These are phyloP conservation scores for Stylonectria norvegica DNA, from an alignment of 2,329 filamentous ascomycete genomes.

Conservation along the genomic window DNA sequence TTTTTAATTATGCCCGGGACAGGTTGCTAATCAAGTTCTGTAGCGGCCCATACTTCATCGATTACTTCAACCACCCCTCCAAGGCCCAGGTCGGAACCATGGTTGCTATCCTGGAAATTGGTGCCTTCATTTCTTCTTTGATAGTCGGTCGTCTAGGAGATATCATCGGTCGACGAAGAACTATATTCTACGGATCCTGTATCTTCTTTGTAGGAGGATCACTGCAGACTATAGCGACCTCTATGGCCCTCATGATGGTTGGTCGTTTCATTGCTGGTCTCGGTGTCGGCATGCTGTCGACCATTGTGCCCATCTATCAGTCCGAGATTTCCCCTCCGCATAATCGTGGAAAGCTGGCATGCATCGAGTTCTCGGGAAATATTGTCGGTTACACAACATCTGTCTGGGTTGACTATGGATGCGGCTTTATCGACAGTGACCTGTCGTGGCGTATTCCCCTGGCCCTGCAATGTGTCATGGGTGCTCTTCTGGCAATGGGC, in stretches of 20 bases:
- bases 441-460: slow-evolving; percentile 89
- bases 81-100: slow-evolving; percentile 89
- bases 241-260: slow-evolving; percentile 85
- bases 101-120: slow-evolving; percentile 94
- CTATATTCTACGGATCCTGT: slow-evolving; percentile 89
- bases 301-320: slow-evolving; percentile 90
- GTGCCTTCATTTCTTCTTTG: slow-evolving; percentile 86
- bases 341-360: slow-evolving; percentile 90
- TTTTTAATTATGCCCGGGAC: not conserved
- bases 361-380: slow-evolving; percentile 97
- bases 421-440: slow-evolving; percentile 81
- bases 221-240: slow-evolving; percentile 75
- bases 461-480: slow-evolving; percentile 93
- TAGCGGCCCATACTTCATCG: slow-evolving; percentile 82
- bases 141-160: slow-evolving; percentile 86
- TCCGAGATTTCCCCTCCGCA: slow-evolving; percentile 95
- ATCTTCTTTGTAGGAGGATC: slow-evolving; percentile 84
- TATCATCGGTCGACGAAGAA: slow-evolving; percentile 81
- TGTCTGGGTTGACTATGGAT: slow-evolving; percentile 98
- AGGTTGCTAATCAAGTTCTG: slow-evolving; percentile 19
- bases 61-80: slow-evolving; percentile 88
- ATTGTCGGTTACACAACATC: slow-evolving; percentile 94
- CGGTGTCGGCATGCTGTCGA: slow-evolving; percentile 83
- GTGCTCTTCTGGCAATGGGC: slow-evolving; percentile 75
- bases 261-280: slow-evolving; percentile 82